These are phyloP conservation scores for Melanogaster broomeanus DNA, from an alignment of 768 basidiomycete species.

Conservation along the genomic window DNA sequence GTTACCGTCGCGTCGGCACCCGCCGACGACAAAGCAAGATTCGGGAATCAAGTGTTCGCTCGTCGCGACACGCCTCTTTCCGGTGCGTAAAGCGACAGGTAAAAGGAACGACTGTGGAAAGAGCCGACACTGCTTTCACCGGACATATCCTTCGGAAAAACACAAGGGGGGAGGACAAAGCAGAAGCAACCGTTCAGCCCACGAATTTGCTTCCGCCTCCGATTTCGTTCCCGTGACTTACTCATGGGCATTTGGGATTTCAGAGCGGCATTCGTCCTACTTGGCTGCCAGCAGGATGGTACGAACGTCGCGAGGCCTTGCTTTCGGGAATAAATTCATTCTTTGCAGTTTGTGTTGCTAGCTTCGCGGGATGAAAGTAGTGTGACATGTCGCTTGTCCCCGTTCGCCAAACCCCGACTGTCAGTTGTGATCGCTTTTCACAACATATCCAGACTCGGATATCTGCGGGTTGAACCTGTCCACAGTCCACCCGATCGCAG, in stretches of 20 bases:
- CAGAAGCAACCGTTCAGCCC: constrained; percentile 2
- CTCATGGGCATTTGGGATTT: background rate
- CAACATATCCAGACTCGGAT: background rate
- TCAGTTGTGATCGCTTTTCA: background rate
- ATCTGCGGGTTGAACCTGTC: background rate
- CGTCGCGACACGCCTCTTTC: constrained; percentile 1
- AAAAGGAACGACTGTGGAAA: background rate
- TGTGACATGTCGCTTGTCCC: constrained; percentile 5
- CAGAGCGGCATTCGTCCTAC: background rate
- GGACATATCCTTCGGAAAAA: constrained; percentile 3
- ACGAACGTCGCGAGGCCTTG: background rate
- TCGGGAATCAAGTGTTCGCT: constrained; percentile 5
- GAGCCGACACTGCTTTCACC: background rate
- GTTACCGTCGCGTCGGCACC: background rate
- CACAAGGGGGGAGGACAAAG: constrained; percentile 16
- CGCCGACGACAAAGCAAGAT: constrained; percentile 6
- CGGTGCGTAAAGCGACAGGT: background rate
- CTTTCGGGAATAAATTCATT: background rate
- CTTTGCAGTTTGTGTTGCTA: background rate
- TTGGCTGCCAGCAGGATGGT: background rate
- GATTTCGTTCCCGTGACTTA: background rate
- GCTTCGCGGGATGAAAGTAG: constrained; percentile 1
- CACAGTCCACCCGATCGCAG: background rate
- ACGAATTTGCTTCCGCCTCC: constrained; percentile 1
- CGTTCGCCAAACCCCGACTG: background rate